Evolutionary conservation across 305 asterid genomes (phyloP), one percentile per base, ranked within the genome.

Genomic region (Fraxinus paxiana): DNA sequence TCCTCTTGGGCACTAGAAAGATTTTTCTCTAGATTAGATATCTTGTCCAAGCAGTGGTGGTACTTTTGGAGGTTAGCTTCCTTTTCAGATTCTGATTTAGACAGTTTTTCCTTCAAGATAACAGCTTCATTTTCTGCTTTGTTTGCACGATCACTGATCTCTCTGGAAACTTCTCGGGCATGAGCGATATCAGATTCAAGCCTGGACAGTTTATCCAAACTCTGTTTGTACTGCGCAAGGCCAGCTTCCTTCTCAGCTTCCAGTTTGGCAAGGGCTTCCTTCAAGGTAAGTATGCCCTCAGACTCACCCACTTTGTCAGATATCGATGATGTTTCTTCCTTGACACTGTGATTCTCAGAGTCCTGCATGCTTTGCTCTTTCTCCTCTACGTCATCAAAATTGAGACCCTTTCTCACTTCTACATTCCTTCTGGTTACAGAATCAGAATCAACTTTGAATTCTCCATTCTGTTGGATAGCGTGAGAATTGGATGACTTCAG

Each of bases 161-260:
- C 84, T 84, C 81, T 86, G 77, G 92, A 96, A 82, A 90, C 91
- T 79, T 89, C 97, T 34, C 77, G 84, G 75, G 90, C 88, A 85
- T 88, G 90, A 26, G 96, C 86, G 18, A 93, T 86, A 79, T 92
- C 94, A 56, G 89, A 79, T 82, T 91, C 93, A 71, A 94, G 93
- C 71, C 83, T 83, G 41, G 97, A 90, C 65, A 94, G 71, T 82
- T 87, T 92, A 79, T 91, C 94, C 87, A 89, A 85, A 82, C 90
- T 86, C 83, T 90, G 89, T 84, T 89, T 94, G 87, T 91, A 91
- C 80, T 93, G 93, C 70, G 82, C 82, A 81, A 88, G 87, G 56
- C 97, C 95, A 76, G 93, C 94, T 89, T 94, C 97, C 89, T 93
- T 94, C 87, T 96, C 97, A 72, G 93, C 94, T 90, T 96, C 97